Evolutionary conservation across 768 basidiomycete species (phyloP).

Genomic region (Leccinum fibrillosum): DNA sequence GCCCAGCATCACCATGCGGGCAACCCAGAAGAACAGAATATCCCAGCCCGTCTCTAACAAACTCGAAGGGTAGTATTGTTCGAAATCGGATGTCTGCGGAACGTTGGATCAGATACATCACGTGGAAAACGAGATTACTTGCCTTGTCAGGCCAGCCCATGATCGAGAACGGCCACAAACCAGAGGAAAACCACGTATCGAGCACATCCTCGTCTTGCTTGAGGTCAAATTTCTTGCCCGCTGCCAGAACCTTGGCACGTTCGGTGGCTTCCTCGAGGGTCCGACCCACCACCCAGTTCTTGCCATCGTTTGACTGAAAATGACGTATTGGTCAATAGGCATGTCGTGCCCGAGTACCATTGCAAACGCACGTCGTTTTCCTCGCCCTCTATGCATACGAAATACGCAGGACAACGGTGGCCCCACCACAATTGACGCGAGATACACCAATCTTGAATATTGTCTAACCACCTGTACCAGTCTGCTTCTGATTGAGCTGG

Average conservation of each 20-base stretch:
- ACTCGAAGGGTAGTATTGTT: conserved; percentile 82
- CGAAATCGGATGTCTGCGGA: conserved; percentile 56
- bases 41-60: conserved; percentile 99
- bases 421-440: conserved; percentile 99
- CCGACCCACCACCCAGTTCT: conserved; percentile 91
- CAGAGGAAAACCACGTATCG: conserved; percentile 99
- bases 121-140: not conserved
- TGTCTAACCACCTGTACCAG: conserved; percentile 95
- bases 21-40: conserved; percentile 99
- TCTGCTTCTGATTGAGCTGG: conserved; percentile 89
- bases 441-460: conserved; percentile 98
- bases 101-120: conserved; percentile 4
- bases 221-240: conserved; percentile 62
- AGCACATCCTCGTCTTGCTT: conserved; percentile 96
- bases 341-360: not conserved
- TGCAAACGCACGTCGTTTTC: conserved; percentile 54
- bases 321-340: not conserved
- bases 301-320: conserved; percentile 59
- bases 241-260: conserved; percentile 68
- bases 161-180: conserved; percentile 95
- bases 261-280: conserved; percentile 71
- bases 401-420: conserved; percentile 93
- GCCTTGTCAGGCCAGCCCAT: conserved; percentile 98
- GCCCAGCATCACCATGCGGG: conserved; percentile 97
- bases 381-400: conserved; percentile 78